Evolutionary conservation across 2,329 filamentous ascomycete species (phyloP).

Genomic region (Sporothrix protearum): DNA sequence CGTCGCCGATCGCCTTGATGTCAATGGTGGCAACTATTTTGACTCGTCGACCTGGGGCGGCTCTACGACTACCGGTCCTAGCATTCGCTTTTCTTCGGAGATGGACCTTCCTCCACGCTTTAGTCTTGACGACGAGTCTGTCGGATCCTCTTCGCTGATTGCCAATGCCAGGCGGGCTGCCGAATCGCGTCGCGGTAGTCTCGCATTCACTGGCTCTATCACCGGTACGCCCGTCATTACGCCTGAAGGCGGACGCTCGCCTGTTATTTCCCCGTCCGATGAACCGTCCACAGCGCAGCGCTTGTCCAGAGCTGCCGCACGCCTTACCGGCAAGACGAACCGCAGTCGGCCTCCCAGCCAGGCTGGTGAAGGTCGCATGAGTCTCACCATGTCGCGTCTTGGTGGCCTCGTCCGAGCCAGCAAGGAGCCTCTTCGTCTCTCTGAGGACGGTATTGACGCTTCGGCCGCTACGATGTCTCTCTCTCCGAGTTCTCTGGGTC

Average conservation of each 20-base stretch:
- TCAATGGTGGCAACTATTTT: conserved; percentile 43
- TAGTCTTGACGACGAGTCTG: conserved; percentile 45
- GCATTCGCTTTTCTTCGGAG: conserved; percentile 55
- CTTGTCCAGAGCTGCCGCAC: conserved; percentile 55
- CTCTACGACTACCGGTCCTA: conserved; percentile 42
- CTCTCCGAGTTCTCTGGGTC: background rate
- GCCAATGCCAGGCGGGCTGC: conserved; percentile 32
- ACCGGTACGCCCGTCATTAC: conserved; percentile 40
- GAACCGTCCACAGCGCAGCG: conserved; percentile 51
- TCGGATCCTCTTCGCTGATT: conserved; percentile 26
- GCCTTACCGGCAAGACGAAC: conserved; percentile 43
- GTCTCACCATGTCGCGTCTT: conserved; percentile 55
- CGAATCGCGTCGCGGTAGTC: conserved; percentile 49
- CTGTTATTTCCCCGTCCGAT: conserved; percentile 41
- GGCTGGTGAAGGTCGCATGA: conserved; percentile 56
- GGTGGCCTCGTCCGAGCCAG: conserved; percentile 50
- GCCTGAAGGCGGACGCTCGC: conserved; percentile 32
- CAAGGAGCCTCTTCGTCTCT: conserved; percentile 46
- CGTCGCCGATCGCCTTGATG: conserved; percentile 25
- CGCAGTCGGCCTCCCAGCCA: conserved; percentile 58
- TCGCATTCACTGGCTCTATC: conserved; percentile 45
- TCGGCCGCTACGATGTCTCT: background rate
- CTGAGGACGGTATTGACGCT: conserved; percentile 24
- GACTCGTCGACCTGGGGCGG: conserved; percentile 39
- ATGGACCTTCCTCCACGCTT: conserved; percentile 48